Evolutionary conservation across 495 filamentous ascomycete species (phyloP).

Genomic region (Annulohypoxylon nitens): DNA sequence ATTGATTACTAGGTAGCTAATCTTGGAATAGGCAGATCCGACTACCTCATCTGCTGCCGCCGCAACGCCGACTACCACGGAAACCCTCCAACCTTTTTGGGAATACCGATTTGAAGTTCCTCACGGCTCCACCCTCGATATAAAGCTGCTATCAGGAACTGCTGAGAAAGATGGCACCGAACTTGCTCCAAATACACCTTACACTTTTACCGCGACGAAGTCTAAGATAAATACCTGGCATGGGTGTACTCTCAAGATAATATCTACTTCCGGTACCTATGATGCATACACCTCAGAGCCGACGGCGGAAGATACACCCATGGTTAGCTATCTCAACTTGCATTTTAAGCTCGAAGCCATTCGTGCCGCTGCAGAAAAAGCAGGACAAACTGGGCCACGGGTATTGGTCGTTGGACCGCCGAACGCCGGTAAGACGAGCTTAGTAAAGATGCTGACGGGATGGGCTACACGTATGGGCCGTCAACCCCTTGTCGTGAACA

Average conservation of each 20-base stretch:
- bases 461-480: slow-evolving; percentile 83
- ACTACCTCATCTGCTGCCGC: slow-evolving; percentile 42
- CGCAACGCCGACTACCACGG: slow-evolving; percentile 43
- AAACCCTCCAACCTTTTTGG: slow-evolving; percentile 61
- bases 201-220: slow-evolving; percentile 86
- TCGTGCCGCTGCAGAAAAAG: slow-evolving; percentile 66
- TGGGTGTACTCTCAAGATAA: slow-evolving; percentile 86
- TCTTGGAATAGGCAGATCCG: slow-evolving; percentile 41
- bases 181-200: slow-evolving; percentile 81
- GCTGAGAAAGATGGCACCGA: slow-evolving; percentile 98
- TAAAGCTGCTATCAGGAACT: slow-evolving; percentile 76
- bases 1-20: slow-evolving; percentile 23
- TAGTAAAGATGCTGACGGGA: slow-evolving; percentile 82
- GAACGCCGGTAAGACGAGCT: slow-evolving; percentile 85
- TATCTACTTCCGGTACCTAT: slow-evolving; percentile 61
- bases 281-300: slow-evolving; percentile 73
- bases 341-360: slow-evolving; percentile 85
- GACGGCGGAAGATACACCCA: slow-evolving; percentile 85
- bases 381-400: slow-evolving; percentile 72
- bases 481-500: slow-evolving; percentile 86
- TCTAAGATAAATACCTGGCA: slow-evolving; percentile 91
- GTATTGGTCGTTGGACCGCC: slow-evolving; percentile 87
- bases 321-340: slow-evolving; percentile 84
- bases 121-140: slow-evolving; percentile 69
- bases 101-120: slow-evolving; percentile 97